These are phyloP conservation scores for Phylloporus sp. DNA, from an alignment of 768 basidiomycete genomes.

Conservation along the genomic window DNA sequence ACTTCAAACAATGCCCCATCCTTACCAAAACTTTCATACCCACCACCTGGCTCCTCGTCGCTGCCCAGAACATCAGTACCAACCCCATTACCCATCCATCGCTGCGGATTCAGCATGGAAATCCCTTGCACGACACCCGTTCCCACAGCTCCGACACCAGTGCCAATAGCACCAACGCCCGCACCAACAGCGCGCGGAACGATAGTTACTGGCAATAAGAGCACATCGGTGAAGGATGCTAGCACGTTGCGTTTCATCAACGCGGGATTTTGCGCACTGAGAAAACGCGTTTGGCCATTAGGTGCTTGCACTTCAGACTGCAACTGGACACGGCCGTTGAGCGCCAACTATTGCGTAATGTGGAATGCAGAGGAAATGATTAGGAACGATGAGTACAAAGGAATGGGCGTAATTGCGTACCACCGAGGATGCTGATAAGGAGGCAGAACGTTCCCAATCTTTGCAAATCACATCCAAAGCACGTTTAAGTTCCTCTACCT, in stretches of 20 bases:
- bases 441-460: constrained; percentile 66
- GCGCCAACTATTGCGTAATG: constrained; percentile 8
- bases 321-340: not conserved
- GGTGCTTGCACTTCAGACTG: constrained; percentile 1
- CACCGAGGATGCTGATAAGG: constrained; percentile 5
- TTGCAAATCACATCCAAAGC: constrained; percentile 72
- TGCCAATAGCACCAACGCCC: constrained; percentile 63
- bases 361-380: not conserved
- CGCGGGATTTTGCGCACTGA: constrained; percentile 83
- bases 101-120: constrained; percentile 84
- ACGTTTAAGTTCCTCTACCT: constrained; percentile 76
- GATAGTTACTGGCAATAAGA: constrained; percentile 92
- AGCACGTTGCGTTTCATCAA: constrained; percentile 90
- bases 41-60: not conserved
- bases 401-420: constrained; percentile 33
- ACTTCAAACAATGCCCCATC: constrained; percentile 49
- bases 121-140: constrained; percentile 80
- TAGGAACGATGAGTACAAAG: not conserved
- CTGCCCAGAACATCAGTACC: not conserved
- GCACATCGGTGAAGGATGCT: constrained; percentile 84
- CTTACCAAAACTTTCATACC: constrained; percentile 23
- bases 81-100: constrained; percentile 59
- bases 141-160: constrained; percentile 53
- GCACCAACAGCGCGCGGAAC: constrained; percentile 80
- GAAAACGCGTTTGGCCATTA: constrained; percentile 52